Base-by-base conservation (phyloP, 768 basidiomycete genomes). In the Trametes meyenii region DNA sequence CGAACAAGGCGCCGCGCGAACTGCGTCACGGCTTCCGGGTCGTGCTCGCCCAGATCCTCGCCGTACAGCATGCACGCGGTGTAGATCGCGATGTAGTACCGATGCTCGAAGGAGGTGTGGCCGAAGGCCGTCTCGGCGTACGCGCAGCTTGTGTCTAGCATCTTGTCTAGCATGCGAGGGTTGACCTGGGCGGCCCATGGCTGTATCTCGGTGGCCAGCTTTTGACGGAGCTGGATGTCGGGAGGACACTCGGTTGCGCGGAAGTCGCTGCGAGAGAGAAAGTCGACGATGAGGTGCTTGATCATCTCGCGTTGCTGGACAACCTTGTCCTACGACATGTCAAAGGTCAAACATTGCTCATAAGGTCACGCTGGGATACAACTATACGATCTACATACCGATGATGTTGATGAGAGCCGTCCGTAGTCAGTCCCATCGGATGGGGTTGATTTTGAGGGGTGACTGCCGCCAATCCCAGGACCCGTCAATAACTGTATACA, bases 61-160 rank as follows among this genome's bases (percentile, higher is more conserved):
- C 75, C 60, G 38, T 67, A 76, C 52, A 74, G 73, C 26, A 71
- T 61, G 45, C 73, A 76, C 0, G 78, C 73, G 2, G 79, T 81
- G 60, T 73, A 81, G 17, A 81, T 67, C 6, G 76, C 73, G 43
- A 81, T 76, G 64, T 72, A 73, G 13, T 78, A 69, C 40, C 70
- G 62, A 46, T 63, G 62, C 19, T 58, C 62, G 38, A 42, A 53
- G 14, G 56, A 49, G 23, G 61, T 62, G 55, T 67, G 66, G 35
- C 55, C 53, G 55, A 62, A 67, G 1, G 63, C 56, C 19, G 62
- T 58, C 50, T 63, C 62, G 5, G 52, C 62, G 46, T 63, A 63
- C 12, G 57, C 49, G 16, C 62, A 63, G 56, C 56, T 58, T 16
- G 62, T 63, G n/a, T 63, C 62, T 3, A 63, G 7, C 52, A 63